Conservation (phyloP, 2,329 filamentous ascomycete genomes). For the Aspergillus amoenus region DNA sequence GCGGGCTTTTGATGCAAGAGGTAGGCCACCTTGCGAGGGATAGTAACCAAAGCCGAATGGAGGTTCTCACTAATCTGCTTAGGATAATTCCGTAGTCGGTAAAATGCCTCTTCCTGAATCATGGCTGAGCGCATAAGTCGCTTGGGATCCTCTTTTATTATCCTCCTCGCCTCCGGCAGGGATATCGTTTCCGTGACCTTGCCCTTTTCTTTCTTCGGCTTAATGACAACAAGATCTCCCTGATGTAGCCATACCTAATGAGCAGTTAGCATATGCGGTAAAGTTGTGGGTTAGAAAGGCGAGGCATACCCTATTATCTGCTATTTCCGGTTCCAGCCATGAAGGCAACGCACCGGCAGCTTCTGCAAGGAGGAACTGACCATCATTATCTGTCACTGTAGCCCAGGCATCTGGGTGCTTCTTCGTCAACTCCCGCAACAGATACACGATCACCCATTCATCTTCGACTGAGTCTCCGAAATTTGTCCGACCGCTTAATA, state of each 20-base stretch:
- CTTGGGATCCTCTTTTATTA: slow-evolving; percentile 57
- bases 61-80: slow-evolving; percentile 68
- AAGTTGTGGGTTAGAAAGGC: not conserved
- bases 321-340: slow-evolving; percentile 90
- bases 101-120: slow-evolving; percentile 87
- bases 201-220: slow-evolving; percentile 48
- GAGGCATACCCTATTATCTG: slow-evolving; percentile 66
- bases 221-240: slow-evolving; percentile 72
- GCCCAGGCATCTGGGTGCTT: slow-evolving; percentile 75
- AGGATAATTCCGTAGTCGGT: slow-evolving; percentile 82
- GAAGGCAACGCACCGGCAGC: slow-evolving; percentile 82
- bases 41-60: slow-evolving; percentile 70
- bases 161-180: slow-evolving; percentile 62
- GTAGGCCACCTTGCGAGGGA: slow-evolving; percentile 80
- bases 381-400: slow-evolving; percentile 80
- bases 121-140: slow-evolving; percentile 68
- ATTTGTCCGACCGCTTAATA: slow-evolving; percentile 74
- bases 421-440: slow-evolving; percentile 77
- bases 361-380: slow-evolving; percentile 93
- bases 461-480: slow-evolving; percentile 95
- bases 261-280: not conserved
- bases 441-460: slow-evolving; percentile 93
- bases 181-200: slow-evolving; percentile 52
- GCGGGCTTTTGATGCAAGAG: slow-evolving; percentile 73
- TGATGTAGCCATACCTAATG: slow-evolving; percentile 76